A percentile compares a stretch with the other conserved stretches of the same genome.
phyloP scores from a whole-genome alignment of 1,284 basidiomycete genomes.

The Ganoderma lucidum region DNA sequence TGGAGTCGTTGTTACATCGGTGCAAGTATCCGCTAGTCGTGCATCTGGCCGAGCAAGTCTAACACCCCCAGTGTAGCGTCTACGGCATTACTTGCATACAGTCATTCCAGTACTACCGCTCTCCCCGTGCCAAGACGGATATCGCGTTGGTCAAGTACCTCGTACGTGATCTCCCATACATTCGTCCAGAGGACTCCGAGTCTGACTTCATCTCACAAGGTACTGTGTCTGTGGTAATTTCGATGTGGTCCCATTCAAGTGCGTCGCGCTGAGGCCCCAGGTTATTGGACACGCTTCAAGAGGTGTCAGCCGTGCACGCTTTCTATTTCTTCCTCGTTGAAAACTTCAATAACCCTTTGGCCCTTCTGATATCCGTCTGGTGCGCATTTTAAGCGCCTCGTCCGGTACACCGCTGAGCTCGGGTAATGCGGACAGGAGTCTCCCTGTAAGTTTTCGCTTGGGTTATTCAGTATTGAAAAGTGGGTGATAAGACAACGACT shows the following conservation, averaged over 20 bases:
- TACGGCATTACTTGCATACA: conserved; percentile 4
- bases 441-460: neutral
- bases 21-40: neutral
- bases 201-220: neutral
- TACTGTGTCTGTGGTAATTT: neutral
- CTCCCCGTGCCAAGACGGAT: neutral
- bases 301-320: neutral
- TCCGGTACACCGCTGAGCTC: neutral
- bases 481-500: neutral
- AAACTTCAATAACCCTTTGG: neutral
- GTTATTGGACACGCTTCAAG: neutral
- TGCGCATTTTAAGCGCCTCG: neutral
- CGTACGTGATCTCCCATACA: neutral
- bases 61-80: neutral
- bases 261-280: neutral
- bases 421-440: neutral
- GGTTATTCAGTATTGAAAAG: neutral
- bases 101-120: conserved; percentile 4
- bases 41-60: neutral
- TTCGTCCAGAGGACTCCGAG: neutral
- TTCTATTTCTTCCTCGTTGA: neutral
- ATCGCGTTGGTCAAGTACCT: neutral
- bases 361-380: neutral
- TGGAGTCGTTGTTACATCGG: neutral
- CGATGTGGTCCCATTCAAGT: neutral